Base-by-base conservation (phyloP, 2,329 filamentous ascomycete species). In the Alternaria dauci region DNA sequence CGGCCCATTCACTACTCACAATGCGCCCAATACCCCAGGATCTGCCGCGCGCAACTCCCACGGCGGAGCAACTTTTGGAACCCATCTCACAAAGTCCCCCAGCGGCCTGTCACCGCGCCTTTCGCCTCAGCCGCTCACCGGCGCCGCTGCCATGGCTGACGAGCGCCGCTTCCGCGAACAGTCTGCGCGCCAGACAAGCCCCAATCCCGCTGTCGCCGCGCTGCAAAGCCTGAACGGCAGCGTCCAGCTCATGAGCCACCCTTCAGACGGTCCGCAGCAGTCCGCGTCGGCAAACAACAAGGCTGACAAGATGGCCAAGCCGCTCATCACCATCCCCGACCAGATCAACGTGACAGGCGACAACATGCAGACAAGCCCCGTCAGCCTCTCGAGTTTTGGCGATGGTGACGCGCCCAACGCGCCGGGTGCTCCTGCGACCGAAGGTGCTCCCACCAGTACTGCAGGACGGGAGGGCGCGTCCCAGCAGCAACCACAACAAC, bases 311-410 rank as follows among this genome's bases (percentile, higher is more conserved):
- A 79, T 77, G 6, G 80, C 81, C 5, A 82, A 84, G 68, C 79
- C 81, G 48, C 81, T 85, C 59, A 80, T 81, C 30, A 80, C 81
- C 32, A 82, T 86, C 9, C 80, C 83, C 23, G 82, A 85, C 34
- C 70, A 75, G 42, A 65, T 58, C 39, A 71, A 68, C 30, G 71
- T 77, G 54, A 77, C 76, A 16, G 73, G 80, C 54, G 81, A 83
- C 41, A 78, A 75, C 61, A 78, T 83, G 62, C 84, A 87, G 68
- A 81, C 82, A 34, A 86, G 83, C 68, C 81, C 85, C 7, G 81
- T 82, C 42, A 87, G 84, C 70, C 74, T 85, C 54, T 83, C 82
- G 9, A 85, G 84, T 65, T 85, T 86, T 68, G 84, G 81, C 43
- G 83, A 85, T 26, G 72, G 81, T 16, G 85, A 88, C 44, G 82